Evolutionary conservation across 331 rosid species (phyloP).

Genomic region (Arachis monticola): DNA sequence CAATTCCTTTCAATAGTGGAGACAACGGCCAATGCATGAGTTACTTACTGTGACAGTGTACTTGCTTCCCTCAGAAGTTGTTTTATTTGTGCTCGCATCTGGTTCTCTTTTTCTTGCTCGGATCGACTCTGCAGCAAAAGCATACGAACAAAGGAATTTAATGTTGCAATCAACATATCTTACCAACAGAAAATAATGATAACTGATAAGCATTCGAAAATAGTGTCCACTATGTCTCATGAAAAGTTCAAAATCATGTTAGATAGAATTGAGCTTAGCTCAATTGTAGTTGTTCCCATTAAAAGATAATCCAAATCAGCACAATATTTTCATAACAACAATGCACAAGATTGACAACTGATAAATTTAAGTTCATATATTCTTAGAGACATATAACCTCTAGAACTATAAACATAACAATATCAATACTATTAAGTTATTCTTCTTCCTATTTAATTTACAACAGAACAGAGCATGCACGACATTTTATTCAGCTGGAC

Average conservation of each 20-base stretch:
- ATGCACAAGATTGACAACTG: background rate
- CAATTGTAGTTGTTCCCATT: background rate
- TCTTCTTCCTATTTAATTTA: too few relatives aligned
- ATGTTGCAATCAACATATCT: background rate
- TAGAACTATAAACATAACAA: too few relatives aligned
- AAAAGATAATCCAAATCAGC: conserved; percentile 2
- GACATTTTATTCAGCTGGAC: too few relatives aligned
- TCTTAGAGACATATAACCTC: too few relatives aligned
- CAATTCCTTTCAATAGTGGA: background rate
- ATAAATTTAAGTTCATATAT: background rate
- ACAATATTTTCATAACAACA: conserved; percentile 4
- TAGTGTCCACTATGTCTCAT: conserved; percentile 1
- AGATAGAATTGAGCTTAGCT: conserved; percentile 10
- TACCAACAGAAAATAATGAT: background rate
- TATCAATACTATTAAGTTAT: too few relatives aligned
- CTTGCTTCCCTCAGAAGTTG: conserved; percentile 78
- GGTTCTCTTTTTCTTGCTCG: conserved; percentile 47
- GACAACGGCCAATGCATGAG: conserved; percentile 12
- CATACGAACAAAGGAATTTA: background rate
- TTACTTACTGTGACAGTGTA: conserved; percentile 79
- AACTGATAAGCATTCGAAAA: conserved; percentile 5
- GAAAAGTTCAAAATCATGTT: background rate
- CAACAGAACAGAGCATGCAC: too few relatives aligned
- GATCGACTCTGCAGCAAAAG: conserved; percentile 53
- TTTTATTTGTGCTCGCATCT: conserved; percentile 69